Conservation (phyloP, 805 yeast species). For the Debaryomyces castellii region DNA sequence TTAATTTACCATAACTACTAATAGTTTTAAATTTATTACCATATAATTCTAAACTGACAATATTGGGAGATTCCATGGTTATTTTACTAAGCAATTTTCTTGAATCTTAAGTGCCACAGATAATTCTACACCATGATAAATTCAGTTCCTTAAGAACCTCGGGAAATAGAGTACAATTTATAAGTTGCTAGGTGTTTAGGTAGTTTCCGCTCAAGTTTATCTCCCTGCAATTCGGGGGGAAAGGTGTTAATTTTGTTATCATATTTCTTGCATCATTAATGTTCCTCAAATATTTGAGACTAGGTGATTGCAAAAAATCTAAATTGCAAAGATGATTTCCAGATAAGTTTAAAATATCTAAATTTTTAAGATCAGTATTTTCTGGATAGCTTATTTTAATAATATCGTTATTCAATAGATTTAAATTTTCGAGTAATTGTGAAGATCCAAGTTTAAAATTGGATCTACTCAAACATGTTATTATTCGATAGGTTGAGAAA, state of each 20-base stretch:
- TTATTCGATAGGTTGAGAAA: slow-evolving; percentile 28
- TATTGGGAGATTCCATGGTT: background rate
- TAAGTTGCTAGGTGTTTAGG: slow-evolving; percentile 7
- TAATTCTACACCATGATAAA: slow-evolving; percentile 14
- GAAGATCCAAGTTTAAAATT: slow-evolving; percentile 1
- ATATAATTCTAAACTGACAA: background rate
- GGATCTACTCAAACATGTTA: slow-evolving; percentile 2
- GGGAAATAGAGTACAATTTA: slow-evolving; percentile 10
- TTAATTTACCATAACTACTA: background rate
- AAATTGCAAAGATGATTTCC: slow-evolving; percentile 22
- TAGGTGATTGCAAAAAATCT: slow-evolving; percentile 1
- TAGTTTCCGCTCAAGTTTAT: slow-evolving; percentile 24
- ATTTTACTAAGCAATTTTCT: background rate
- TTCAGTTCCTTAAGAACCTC: slow-evolving; percentile 7
- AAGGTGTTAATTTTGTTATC: slow-evolving; percentile 12
- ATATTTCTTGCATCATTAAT: slow-evolving; percentile 27
- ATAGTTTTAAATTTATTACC: background rate
- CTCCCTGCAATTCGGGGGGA: slow-evolving; percentile 12
- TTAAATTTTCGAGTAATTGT: slow-evolving; percentile 13
- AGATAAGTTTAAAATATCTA: slow-evolving; percentile 19
- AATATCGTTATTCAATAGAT: slow-evolving; percentile 28
- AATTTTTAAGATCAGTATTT: background rate
- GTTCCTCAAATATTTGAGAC: slow-evolving; percentile 11
- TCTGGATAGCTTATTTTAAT: background rate
- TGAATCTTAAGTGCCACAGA: background rate